Percentiles rank a stretch among this genome's conserved stretches.
phyloP scores from a whole-genome alignment of 2,329 filamentous ascomycete species.

The Blastomyces gilchristii region DNA sequence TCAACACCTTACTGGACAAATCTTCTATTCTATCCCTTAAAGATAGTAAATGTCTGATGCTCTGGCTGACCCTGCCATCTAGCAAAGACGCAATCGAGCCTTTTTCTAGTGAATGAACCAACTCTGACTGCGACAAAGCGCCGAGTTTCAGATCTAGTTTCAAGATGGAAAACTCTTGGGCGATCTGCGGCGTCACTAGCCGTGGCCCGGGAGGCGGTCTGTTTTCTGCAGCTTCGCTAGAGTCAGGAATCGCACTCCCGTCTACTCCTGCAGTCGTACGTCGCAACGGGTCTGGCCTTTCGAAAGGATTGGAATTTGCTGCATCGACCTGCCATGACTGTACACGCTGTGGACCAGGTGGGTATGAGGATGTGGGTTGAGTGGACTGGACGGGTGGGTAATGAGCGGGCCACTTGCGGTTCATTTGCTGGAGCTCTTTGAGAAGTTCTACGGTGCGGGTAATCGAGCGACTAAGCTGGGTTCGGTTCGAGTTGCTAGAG shows the following conservation, averaged over 20 bases:
- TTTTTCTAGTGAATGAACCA: constrained; percentile 93
- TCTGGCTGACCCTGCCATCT: constrained; percentile 88
- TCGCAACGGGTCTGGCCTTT: constrained; percentile 46
- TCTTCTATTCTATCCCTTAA: constrained; percentile 92
- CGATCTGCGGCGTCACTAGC: constrained; percentile 81
- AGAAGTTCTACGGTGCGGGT: constrained; percentile 75
- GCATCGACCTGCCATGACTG: constrained; percentile 29
- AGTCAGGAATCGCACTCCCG: constrained; percentile 53
- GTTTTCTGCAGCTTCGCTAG: constrained; percentile 58
- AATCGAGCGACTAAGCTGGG: constrained; percentile 77
- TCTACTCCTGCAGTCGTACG: constrained; percentile 65
- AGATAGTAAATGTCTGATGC: constrained; percentile 77
- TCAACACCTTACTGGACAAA: constrained; percentile 89
- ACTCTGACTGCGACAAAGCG: constrained; percentile 70
- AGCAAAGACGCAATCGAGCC: constrained; percentile 78
- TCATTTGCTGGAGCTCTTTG: constrained; percentile 76
- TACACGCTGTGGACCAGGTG: constrained; percentile 22
- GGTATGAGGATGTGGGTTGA: constrained; percentile 24
- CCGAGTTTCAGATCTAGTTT: constrained; percentile 93
- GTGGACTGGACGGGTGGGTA: constrained; percentile 57
- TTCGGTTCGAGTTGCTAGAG: constrained; percentile 69
- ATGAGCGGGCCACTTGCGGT: constrained; percentile 83
- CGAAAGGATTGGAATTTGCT: constrained; percentile 19
- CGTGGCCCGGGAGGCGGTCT: constrained; percentile 60
- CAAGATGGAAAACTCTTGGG: constrained; percentile 88